A percentile compares a stretch with the other conserved stretches of the same genome.
Conservation (phyloP, 2,329 filamentous ascomycete genomes). For the Ascosphaera acerosa region DNA sequence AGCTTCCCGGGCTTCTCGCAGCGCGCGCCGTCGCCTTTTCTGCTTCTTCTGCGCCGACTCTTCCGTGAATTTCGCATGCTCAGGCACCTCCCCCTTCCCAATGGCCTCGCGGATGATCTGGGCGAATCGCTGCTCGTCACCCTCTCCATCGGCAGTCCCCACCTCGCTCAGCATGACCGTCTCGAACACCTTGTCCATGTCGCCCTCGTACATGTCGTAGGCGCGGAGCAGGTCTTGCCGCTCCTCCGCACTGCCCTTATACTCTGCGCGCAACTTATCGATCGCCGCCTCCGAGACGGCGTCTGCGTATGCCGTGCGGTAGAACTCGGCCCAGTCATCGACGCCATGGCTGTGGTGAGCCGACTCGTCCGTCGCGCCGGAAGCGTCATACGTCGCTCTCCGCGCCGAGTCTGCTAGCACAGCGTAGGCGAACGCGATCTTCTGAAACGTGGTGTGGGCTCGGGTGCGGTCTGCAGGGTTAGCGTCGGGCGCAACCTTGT, state of each 20-base stretch:
- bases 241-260: slow-evolving; percentile 75
- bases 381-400: slow-evolving; percentile 67
- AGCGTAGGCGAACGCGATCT: slow-evolving; percentile 80
- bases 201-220: slow-evolving; percentile 47
- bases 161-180: slow-evolving; percentile 69
- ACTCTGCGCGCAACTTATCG: slow-evolving; percentile 45
- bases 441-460: slow-evolving; percentile 69
- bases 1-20: slow-evolving; percentile 45
- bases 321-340: slow-evolving; percentile 72
- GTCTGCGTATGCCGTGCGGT: slow-evolving; percentile 57
- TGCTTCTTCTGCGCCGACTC: slow-evolving; percentile 43
- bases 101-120: slow-evolving; percentile 63
- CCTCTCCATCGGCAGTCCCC: too few species aligned
- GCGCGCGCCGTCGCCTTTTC: slow-evolving; percentile 33
- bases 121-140: slow-evolving; percentile 69
- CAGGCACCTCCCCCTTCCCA: slow-evolving; percentile 36
- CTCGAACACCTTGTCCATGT: slow-evolving; percentile 55
- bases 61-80: slow-evolving; percentile 41
- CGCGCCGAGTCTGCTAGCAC: slow-evolving; percentile 63
- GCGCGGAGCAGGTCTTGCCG: slow-evolving; percentile 47
- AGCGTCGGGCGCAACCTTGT: slow-evolving; percentile 46
- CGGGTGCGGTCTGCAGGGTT: too few species aligned
- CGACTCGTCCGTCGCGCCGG: slow-evolving; percentile 67
- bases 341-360: slow-evolving; percentile 36
- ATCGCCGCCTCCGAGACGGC: slow-evolving; percentile 52